phyloP scores from a whole-genome alignment of 2,329 filamentous ascomycete species.

The Pestalotiopsis fici region DNA sequence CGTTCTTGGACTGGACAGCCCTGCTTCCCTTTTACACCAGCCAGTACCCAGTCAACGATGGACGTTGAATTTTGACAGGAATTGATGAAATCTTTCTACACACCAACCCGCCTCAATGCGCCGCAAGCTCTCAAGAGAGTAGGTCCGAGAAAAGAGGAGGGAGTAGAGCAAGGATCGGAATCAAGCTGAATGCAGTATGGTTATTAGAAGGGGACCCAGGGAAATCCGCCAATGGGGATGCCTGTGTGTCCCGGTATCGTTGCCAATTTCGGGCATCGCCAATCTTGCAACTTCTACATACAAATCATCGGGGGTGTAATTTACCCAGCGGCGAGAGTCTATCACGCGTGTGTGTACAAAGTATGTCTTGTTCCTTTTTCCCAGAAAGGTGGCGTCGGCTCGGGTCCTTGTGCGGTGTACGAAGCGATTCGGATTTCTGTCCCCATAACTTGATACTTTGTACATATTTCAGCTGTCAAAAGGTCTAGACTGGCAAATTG shows the following conservation, averaged over 20 bases:
- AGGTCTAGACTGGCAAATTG: not conserved
- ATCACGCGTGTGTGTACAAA: not conserved
- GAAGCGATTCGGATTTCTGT: not conserved
- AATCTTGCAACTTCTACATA: not conserved
- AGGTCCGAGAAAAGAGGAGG: not conserved
- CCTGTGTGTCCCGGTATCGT: not conserved
- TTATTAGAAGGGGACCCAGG: not conserved
- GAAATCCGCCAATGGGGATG: conserved; percentile 5
- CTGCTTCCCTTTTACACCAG: not conserved
- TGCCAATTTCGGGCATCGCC: not conserved
- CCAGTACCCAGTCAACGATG: not conserved
- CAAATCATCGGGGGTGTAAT: not conserved
- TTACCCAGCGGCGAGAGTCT: not conserved
- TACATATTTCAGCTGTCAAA: not conserved
- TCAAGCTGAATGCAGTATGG: not conserved
- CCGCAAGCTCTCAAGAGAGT: not conserved
- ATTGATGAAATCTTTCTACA: not conserved
- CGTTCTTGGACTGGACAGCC: not conserved
- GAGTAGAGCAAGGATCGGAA: conserved; percentile 1
- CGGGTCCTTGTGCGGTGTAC: not conserved
- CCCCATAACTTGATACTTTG: not conserved
- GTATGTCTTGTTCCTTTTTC: not conserved
- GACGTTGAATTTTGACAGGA: not conserved
- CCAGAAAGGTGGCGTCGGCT: not conserved
- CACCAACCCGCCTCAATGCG: not conserved